These are phyloP conservation scores for Neophaeococcomyces mojaviensis DNA, from an alignment of 2,329 filamentous ascomycete genomes.

Conservation along the genomic window DNA sequence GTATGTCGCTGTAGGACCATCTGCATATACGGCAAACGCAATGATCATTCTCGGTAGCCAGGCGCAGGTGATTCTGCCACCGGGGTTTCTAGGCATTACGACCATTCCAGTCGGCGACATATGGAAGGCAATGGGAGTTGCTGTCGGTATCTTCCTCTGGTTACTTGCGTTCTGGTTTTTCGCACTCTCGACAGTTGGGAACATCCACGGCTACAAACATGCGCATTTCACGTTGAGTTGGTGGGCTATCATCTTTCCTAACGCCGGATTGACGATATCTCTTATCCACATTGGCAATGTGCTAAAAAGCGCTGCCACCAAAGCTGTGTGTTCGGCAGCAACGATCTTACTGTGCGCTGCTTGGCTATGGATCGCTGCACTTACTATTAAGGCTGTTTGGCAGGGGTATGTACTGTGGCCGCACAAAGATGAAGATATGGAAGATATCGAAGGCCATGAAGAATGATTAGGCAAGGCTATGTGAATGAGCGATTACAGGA, in stretches of 20 bases:
- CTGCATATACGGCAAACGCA: slow-evolving; percentile 8
- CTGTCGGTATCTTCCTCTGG: slow-evolving; percentile 10
- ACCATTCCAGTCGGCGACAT: slow-evolving; percentile 6
- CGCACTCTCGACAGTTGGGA: slow-evolving; percentile 3
- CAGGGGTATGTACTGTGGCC: slow-evolving; percentile 49
- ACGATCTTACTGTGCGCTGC: slow-evolving; percentile 48
- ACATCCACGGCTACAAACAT: not conserved
- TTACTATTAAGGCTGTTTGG: slow-evolving; percentile 44
- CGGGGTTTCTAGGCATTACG: slow-evolving; percentile 7
- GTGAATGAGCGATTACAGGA: too few relatives aligned
- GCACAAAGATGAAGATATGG: slow-evolving; percentile 50
- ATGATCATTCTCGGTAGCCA: slow-evolving; percentile 7
- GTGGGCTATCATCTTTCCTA: slow-evolving; percentile 61
- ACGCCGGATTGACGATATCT: slow-evolving; percentile 54
- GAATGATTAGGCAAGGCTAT: not conserved
- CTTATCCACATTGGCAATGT: slow-evolving; percentile 49
- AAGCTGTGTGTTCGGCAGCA: slow-evolving; percentile 49
- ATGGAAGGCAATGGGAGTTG: not conserved
- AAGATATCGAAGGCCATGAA: not conserved
- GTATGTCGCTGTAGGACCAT: slow-evolving; percentile 12
- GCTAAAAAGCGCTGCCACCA: slow-evolving; percentile 44
- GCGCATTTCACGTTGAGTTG: slow-evolving; percentile 43
- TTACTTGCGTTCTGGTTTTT: slow-evolving; percentile 13
- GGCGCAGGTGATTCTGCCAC: slow-evolving; percentile 2
- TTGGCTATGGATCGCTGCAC: slow-evolving; percentile 47